These are phyloP conservation scores for Powellomyces hirtus DNA, from an alignment of 192 early-diverging fungal species.

Conservation along the genomic window DNA sequence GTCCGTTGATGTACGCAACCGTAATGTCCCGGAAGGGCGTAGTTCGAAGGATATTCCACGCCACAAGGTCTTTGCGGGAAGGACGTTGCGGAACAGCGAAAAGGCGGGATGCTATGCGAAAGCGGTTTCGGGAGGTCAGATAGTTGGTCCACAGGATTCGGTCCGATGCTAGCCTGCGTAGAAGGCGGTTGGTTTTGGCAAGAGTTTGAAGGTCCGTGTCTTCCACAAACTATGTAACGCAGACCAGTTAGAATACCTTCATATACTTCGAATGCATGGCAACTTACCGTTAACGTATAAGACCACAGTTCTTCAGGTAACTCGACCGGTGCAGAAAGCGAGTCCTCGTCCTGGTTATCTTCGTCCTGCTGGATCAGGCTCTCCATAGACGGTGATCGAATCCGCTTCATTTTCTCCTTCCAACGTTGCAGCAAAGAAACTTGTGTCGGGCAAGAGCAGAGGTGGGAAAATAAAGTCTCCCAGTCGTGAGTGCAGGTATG, in stretches of 20 bases:
- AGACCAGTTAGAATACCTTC: neutral
- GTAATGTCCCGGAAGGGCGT: conserved; percentile 5
- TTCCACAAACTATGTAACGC: conserved; percentile 25
- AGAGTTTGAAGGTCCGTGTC: conserved; percentile 32
- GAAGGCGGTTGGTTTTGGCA: neutral
- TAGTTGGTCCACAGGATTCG: conserved; percentile 20
- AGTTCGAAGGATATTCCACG: conserved; percentile 19
- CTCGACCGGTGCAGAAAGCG: neutral
- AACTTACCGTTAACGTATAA: conserved; percentile 6
- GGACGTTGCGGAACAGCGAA: conserved; percentile 25
- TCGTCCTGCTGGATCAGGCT: neutral
- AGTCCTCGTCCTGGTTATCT: neutral
- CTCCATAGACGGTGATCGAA: conserved; percentile 12
- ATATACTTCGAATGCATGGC: neutral
- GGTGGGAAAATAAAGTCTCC: too few species aligned
- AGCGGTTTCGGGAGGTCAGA: conserved; percentile 9
- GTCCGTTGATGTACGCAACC: conserved; percentile 7
- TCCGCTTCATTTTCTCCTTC: too few species aligned
- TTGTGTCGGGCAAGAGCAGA: too few species aligned
- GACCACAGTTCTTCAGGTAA: conserved; percentile 15
- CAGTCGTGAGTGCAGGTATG: too few species aligned
- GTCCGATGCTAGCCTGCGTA: conserved; percentile 19
- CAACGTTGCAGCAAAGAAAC: too few species aligned
- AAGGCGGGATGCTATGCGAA: conserved; percentile 10
- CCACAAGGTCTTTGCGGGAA: conserved; percentile 9